Evolutionary conservation across 768 basidiomycete genomes (phyloP).

Genomic region (Lentinula raphanica): DNA sequence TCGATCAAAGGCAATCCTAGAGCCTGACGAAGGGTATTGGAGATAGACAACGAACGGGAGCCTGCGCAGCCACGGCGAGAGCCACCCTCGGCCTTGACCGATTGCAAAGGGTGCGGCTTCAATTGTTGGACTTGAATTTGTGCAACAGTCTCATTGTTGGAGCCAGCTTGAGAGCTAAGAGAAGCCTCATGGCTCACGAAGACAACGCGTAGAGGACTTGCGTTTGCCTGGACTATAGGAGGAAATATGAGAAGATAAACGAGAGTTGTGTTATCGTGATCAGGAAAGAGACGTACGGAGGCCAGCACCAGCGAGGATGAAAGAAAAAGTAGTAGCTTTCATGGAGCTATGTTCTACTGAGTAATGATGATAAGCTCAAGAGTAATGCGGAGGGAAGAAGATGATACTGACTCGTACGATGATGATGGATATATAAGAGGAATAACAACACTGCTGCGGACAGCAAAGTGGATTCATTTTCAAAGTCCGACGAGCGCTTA

Average conservation of each 20-base stretch:
- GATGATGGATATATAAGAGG: neutral
- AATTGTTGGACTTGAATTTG: neutral
- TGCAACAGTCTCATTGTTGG: neutral
- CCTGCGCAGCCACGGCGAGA: slow-evolving; percentile 2
- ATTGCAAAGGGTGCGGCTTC: neutral
- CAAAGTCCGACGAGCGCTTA: neutral
- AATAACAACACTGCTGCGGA: neutral
- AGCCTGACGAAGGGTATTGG: slow-evolving; percentile 50
- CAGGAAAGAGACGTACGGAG: neutral
- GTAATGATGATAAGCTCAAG: neutral
- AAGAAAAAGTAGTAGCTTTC: neutral
- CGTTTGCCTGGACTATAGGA: slow-evolving; percentile 3
- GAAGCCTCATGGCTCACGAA: neutral
- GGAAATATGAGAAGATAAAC: neutral
- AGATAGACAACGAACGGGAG: slow-evolving; percentile 10
- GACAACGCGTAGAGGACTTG: slow-evolving; percentile 6
- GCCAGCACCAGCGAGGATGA: slow-evolving; percentile 5
- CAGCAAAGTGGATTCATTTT: neutral
- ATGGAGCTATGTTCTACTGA: neutral
- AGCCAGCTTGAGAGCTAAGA: neutral
- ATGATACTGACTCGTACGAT: neutral
- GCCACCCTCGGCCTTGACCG: neutral
- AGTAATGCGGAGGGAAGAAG: neutral
- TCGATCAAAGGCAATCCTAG: slow-evolving; percentile 51
- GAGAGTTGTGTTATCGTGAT: neutral